A percentile compares a stretch with the other conserved stretches of the same genome.
These are phyloP conservation scores for Hyparrhenia diplandra DNA, from an alignment of 176 grass and related monocot genomes.

Conservation along the genomic window DNA sequence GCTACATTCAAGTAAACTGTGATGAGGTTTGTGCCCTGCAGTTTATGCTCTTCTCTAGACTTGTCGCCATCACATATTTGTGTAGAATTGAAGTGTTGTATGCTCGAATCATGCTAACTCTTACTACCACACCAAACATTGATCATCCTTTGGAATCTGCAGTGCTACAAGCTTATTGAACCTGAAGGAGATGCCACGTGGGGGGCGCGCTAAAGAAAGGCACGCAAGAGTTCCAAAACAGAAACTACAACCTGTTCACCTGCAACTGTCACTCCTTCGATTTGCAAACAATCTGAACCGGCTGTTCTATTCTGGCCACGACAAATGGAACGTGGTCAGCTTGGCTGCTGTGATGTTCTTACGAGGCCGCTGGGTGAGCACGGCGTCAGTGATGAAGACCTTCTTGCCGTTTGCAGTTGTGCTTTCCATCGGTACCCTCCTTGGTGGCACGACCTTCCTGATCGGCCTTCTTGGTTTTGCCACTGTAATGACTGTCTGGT, in stretches of 20 bases:
- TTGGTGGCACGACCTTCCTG: slow-evolving; percentile 52
- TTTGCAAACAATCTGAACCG: slow-evolving; percentile 80
- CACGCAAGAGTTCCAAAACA: slow-evolving; percentile 79
- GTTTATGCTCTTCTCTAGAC: background rate
- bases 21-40: slow-evolving; percentile 55
- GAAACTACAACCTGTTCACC: slow-evolving; percentile 83
- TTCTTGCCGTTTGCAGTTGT: slow-evolving; percentile 52
- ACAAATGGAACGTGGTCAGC: slow-evolving; percentile 88
- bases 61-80: background rate
- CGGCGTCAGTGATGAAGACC: slow-evolving; percentile 40
- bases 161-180: slow-evolving; percentile 68
- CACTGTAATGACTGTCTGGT: slow-evolving; percentile 56
- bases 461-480: slow-evolving; percentile 45
- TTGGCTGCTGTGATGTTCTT: slow-evolving; percentile 68
- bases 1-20: slow-evolving; percentile 65
- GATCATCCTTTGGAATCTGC: slow-evolving; percentile 14
- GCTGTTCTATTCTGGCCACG: slow-evolving; percentile 51
- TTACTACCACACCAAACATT: background rate
- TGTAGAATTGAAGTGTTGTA: background rate
- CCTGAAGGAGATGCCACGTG: slow-evolving; percentile 44
- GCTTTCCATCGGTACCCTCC: slow-evolving; percentile 38
- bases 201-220: slow-evolving; percentile 69
- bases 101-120: background rate
- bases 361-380: slow-evolving; percentile 60
- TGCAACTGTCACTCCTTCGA: slow-evolving; percentile 99